Evolutionary conservation across 345 rosid species (phyloP).

Genomic region (Tarenaya hassleriana): DNA sequence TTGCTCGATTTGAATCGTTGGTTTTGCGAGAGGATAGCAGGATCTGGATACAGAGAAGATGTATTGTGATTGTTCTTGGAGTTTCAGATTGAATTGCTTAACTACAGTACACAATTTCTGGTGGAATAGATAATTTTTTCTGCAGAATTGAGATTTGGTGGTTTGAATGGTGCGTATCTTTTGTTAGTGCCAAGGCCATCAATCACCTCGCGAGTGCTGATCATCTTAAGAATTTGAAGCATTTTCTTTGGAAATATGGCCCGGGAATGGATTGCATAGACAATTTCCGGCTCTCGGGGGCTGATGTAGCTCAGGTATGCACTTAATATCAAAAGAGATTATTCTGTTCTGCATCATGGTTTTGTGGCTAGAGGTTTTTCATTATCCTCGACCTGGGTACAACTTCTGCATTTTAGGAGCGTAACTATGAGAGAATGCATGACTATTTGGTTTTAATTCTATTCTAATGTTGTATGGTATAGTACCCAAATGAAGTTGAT

Average conservation of each 20-base stretch:
- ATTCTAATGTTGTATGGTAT: not conserved
- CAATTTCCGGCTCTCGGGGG: constrained; percentile 44
- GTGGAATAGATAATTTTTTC: not conserved
- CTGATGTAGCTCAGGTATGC: constrained; percentile 58
- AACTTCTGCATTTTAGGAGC: not conserved
- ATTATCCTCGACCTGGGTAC: not conserved
- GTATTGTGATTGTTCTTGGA: not conserved
- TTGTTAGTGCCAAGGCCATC: constrained; percentile 53
- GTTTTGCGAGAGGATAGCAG: constrained; percentile 1
- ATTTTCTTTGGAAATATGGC: constrained; percentile 68
- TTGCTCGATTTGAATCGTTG: not conserved
- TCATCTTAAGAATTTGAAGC: constrained; percentile 75
- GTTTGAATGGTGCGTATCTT: constrained; percentile 12
- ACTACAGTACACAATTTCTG: not conserved
- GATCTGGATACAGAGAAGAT: not conserved
- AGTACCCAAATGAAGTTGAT: constrained; percentile 10
- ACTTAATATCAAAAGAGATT: not conserved
- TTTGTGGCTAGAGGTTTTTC: not conserved
- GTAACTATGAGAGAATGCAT: not conserved
- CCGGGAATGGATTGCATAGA: constrained; percentile 53
- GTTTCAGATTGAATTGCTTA: not conserved
- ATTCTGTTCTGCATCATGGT: not conserved
- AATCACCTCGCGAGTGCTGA: constrained; percentile 56
- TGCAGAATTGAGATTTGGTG: constrained; percentile 2
- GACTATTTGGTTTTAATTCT: not conserved